Evolutionary conservation across 148 eudicot genomes (phyloP).

Genomic region (Camellia japonica): DNA sequence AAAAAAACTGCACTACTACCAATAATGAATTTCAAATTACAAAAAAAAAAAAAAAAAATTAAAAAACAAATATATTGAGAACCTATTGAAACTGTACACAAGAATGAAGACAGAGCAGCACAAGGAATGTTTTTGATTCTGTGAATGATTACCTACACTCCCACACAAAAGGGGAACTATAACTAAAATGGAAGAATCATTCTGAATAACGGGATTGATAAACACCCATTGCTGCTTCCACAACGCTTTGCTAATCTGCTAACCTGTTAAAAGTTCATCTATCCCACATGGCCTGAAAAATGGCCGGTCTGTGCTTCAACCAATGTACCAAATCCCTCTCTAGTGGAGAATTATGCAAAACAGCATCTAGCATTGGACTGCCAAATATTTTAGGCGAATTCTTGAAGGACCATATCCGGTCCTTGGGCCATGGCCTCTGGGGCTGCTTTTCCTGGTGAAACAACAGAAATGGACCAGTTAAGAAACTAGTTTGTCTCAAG

Average conservation of each 20-base stretch:
- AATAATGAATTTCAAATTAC: slow-evolving; percentile 50
- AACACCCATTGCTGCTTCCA: slow-evolving; percentile 8
- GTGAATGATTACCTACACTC: slow-evolving; percentile 5
- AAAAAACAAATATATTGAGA: neutral
- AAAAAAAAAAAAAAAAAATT: slow-evolving; percentile 24
- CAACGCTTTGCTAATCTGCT: neutral
- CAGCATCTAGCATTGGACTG: slow-evolving; percentile 92
- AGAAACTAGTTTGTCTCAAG: neutral
- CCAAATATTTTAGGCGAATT: slow-evolving; percentile 58
- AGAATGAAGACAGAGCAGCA: slow-evolving; percentile 54
- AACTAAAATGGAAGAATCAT: slow-evolving; percentile 18
- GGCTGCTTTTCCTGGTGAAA: slow-evolving; percentile 74
- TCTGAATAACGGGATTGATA: slow-evolving; percentile 25
- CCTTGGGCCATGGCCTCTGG: slow-evolving; percentile 89
- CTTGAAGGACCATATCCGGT: slow-evolving; percentile 83
- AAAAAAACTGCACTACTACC: slow-evolving; percentile 16
- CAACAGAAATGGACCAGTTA: slow-evolving; percentile 2
- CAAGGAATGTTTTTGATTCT: slow-evolving; percentile 13
- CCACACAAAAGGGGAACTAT: slow-evolving; percentile 3
- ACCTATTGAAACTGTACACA: slow-evolving; percentile 54
- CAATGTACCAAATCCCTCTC: slow-evolving; percentile 83
- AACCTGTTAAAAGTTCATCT: slow-evolving; percentile 38
- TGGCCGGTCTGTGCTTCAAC: slow-evolving; percentile 85
- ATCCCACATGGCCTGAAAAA: slow-evolving; percentile 83
- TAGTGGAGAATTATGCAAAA: slow-evolving; percentile 48